Evolutionary conservation across 805 yeast species (phyloP), one percentile per base, ranked within the genome.

Genomic region (Wickerhamomyces sydowiorum): DNA sequence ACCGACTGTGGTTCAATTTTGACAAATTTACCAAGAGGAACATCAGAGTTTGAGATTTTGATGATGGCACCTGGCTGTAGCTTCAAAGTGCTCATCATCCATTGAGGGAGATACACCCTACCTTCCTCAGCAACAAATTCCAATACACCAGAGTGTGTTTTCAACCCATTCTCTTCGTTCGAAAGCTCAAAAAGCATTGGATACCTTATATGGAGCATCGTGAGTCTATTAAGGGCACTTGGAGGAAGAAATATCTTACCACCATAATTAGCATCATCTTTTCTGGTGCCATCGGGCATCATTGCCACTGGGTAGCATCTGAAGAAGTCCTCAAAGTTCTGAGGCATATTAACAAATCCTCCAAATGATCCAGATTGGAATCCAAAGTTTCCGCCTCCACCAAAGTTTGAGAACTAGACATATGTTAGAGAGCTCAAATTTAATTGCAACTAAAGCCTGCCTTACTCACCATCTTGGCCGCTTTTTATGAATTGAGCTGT

Each of bases 101-200:
- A 93, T 52, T 86, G 88, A 0, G 99, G 99, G 28, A 93, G 56
- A 60, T 93, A 93, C 2, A 79, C 93, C 43, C 99, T 73, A 15
- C 99, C 99, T 67, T 93, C 99, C 58, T 93, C 98, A 1, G 99
- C 96, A 15, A 86, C 84, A 61, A 93, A 93, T 65, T 93, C 99
- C 46, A 93, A 67, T 23, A 93, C 99, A 57, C 99, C 99, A 37
- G 90, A 85, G 60, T 89, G 96, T 0, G 97, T 87, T 7, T 60
- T 67, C 25, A 70, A 59, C 3, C 71, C 68, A 20, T 75, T 69
- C 29, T 76, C 82, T 52, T 83, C 95, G 42, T 85, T 84, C 27
- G 70, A 68, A 32, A 93, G 65, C 60, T 84, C 85, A 57, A 93
- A 93, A 38, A 93, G 70, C 99, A 93, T 93, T 0, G 99, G 99